phyloP scores from a whole-genome alignment of 106 monocot species.

The Dendrobium huoshanense region DNA sequence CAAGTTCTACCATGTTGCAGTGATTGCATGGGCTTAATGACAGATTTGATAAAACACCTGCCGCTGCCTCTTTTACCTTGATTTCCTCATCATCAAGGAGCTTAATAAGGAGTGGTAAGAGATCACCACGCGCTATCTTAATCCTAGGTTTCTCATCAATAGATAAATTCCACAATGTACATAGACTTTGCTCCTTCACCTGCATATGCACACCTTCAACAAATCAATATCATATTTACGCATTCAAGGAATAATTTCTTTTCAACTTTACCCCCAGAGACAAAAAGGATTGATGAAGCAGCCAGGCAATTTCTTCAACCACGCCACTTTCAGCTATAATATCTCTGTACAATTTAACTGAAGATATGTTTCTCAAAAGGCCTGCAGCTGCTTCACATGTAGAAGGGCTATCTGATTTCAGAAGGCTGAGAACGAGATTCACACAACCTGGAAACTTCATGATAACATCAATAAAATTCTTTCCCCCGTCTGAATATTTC shows the following conservation, averaged over 20 bases:
- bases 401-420: conserved; percentile 56
- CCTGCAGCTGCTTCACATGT: conserved; percentile 79
- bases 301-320: conserved; percentile 56
- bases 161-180: conserved; percentile 77
- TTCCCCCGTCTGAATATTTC: conserved; percentile 75
- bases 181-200: conserved; percentile 74
- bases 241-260: not conserved
- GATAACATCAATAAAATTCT: conserved; percentile 59
- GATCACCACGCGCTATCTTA: conserved; percentile 44
- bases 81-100: conserved; percentile 73
- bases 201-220: conserved; percentile 17
- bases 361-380: conserved; percentile 56
- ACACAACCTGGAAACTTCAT: conserved; percentile 68
- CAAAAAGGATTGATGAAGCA: conserved; percentile 39
- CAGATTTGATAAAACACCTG: conserved; percentile 71
- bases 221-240: not conserved
- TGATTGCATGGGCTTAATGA: conserved; percentile 52
- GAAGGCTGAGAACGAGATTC: conserved; percentile 62
- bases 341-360: conserved; percentile 57
- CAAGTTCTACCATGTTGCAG: conserved; percentile 54
- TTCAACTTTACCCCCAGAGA: conserved; percentile 36
- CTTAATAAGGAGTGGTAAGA: conserved; percentile 51
- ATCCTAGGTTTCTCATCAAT: conserved; percentile 44
- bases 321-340: conserved; percentile 54
- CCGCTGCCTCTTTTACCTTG: conserved; percentile 82